Base-by-base conservation (phyloP, 1,284 basidiomycete species). In the Caloboletus inedulis region DNA sequence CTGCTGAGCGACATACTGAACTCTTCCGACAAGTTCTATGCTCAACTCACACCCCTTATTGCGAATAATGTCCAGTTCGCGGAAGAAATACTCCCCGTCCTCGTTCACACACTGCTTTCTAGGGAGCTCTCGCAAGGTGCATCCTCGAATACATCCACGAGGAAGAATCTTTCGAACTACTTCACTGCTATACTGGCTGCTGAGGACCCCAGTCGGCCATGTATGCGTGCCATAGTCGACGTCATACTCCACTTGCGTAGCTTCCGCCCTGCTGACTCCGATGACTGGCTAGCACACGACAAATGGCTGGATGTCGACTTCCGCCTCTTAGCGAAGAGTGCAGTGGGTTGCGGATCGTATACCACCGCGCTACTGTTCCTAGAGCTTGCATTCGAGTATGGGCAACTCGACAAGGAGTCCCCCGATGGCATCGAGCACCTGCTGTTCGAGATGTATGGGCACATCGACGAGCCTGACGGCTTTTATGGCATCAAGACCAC, bases 381-480 rank as follows among this genome's bases (percentile, higher is more conserved):
- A 40, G 96, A 98, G 63, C 77, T 97, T 16, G 84, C 82, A 0
- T 72, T 76, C 10, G 89, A 92, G 55, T 75, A 82, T 60, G 61
- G 56, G 51, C 61, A 56, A 59, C 63, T 55, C 7, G 53, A 67
- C 29, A 59, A 57, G n/a, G 58, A 61, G 14, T 56, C 60, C 14
- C 49, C 63, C 1, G 59, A 66, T 10, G 64, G 71, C 27, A 69
- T 76, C 4, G 86, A 89, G 66, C 72, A 81, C 40, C 78, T 94
- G 31, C 74, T 98, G 42, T 97, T 95, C 70, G 85, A 89, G 49
- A 93, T 98, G 47, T 99, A 98, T 67, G 86, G 84, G 56, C 91
- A 93, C 63, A 93, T 99, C 53, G 94, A 97, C 63, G 96, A 99
- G 63, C 95, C 95, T 0, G 96, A 99, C 62, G 94, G 96, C 1